phyloP scores from a whole-genome alignment of 257 asterid species.

The Coffea eugenioides region DNA sequence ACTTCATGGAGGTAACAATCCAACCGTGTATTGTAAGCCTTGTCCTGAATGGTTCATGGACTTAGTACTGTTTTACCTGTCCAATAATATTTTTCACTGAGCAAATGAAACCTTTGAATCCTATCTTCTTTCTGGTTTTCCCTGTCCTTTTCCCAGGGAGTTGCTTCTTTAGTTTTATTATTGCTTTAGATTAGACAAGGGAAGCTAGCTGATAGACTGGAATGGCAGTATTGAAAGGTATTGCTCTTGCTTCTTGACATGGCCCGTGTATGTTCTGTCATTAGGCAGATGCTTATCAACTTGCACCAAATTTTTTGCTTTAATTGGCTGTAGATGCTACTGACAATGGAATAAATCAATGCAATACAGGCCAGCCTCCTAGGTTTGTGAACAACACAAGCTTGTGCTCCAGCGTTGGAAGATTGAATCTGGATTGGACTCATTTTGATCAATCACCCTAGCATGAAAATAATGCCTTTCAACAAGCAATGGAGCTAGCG shows the following conservation, averaged over 20 bases:
- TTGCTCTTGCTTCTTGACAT: background rate
- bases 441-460: slow-evolving; percentile 32
- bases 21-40: background rate
- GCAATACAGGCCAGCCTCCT: slow-evolving; percentile 25
- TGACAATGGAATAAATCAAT: slow-evolving; percentile 35
- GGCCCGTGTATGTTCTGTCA: too few species aligned
- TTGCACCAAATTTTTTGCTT: slow-evolving; percentile 3
- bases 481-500: slow-evolving; percentile 29
- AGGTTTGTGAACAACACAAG: slow-evolving; percentile 30
- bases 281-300: background rate
- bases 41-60: background rate
- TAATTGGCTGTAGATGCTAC: slow-evolving; percentile 33
- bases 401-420: slow-evolving; percentile 33
- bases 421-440: slow-evolving; percentile 32
- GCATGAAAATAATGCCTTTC: slow-evolving; percentile 31
- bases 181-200: background rate
- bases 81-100: background rate
- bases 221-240: background rate
- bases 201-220: background rate
- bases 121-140: background rate
- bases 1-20: background rate
- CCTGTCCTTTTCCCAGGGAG: background rate
- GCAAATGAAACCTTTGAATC: background rate
- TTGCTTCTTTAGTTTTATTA: background rate
- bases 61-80: background rate